These are phyloP conservation scores for Tubosaeta sp. DNA, from an alignment of 768 basidiomycete genomes.

Conservation along the genomic window DNA sequence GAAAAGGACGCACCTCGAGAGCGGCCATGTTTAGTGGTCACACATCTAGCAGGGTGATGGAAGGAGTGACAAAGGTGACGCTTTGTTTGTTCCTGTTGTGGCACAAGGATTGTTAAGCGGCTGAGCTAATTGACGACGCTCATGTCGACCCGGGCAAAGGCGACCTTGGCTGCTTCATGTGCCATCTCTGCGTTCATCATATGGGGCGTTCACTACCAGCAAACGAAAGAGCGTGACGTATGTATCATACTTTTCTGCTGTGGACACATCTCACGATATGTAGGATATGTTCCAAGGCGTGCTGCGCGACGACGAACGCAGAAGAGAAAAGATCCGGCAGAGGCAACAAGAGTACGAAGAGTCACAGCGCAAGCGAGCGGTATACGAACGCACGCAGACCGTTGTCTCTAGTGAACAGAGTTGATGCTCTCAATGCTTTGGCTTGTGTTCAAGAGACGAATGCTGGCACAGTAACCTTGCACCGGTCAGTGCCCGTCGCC, in stretches of 20 bases:
- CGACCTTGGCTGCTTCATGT: conserved; percentile 67
- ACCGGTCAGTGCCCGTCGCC: not conserved
- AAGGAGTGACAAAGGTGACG: conserved; percentile 11
- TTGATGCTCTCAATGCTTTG: too few relatives aligned
- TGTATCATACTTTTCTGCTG: not conserved
- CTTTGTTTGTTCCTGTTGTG: conserved; percentile 42
- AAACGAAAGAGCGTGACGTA: conserved; percentile 79
- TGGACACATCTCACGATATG: conserved; percentile 7
- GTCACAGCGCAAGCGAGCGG: conserved; percentile 58
- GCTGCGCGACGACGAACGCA: conserved; percentile 79
- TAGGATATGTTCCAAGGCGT: conserved; percentile 94
- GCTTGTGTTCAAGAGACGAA: not conserved
- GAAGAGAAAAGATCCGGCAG: conserved; percentile 64
- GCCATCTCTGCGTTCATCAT: conserved; percentile 64
- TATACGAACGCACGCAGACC: conserved; percentile 56
- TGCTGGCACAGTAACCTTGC: not conserved
- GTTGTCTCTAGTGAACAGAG: conserved; percentile 18
- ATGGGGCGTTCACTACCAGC: conserved; percentile 88
- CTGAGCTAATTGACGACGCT: conserved; percentile 6
- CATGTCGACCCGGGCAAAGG: conserved; percentile 70
- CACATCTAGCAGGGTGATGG: conserved; percentile 17
- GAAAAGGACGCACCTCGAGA: conserved; percentile 34
- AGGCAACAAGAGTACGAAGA: conserved; percentile 58
- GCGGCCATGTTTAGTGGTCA: conserved; percentile 34
- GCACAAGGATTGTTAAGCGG: conserved; percentile 9